Conservation (phyloP, 164 flowering plant genomes). For the Stephania japonica region DNA sequence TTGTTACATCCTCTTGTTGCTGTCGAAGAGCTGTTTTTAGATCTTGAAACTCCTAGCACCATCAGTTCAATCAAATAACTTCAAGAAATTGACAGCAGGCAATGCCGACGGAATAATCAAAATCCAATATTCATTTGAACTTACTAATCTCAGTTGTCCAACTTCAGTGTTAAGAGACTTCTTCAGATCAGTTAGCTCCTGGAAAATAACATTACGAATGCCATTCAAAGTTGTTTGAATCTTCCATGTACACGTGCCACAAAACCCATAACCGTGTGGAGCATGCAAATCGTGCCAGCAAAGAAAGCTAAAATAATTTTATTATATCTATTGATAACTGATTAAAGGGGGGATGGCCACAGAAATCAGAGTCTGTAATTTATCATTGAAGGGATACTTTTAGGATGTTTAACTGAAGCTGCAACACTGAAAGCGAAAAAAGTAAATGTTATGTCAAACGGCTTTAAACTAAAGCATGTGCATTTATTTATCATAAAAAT, state of each 20-base stretch:
- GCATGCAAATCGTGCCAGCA: background rate
- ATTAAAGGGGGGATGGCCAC: too few species aligned
- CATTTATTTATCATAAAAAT: too few species aligned
- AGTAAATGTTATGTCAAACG: background rate
- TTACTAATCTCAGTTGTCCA: constrained; percentile 74
- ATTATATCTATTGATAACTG: background rate
- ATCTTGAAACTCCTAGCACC: constrained; percentile 44
- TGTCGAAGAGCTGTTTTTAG: constrained; percentile 75
- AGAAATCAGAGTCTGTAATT: too few species aligned
- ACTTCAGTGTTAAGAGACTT: constrained; percentile 82
- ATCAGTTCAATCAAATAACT: background rate
- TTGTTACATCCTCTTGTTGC: constrained; percentile 81
- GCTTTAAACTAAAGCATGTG: background rate
- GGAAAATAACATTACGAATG: background rate
- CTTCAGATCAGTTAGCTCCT: constrained; percentile 84
- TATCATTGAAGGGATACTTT: too few species aligned
- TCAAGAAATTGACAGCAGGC: background rate
- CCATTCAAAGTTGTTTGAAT: background rate
- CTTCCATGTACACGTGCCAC: background rate
- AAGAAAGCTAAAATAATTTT: background rate
- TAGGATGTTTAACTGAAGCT: background rate
- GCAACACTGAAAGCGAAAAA: background rate
- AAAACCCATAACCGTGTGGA: background rate
- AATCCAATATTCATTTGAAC: constrained; percentile 10
- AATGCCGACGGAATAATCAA: background rate